Evolutionary conservation across 1,139 yeast genomes (phyloP).

Genomic region (Pichia cactophila): DNA sequence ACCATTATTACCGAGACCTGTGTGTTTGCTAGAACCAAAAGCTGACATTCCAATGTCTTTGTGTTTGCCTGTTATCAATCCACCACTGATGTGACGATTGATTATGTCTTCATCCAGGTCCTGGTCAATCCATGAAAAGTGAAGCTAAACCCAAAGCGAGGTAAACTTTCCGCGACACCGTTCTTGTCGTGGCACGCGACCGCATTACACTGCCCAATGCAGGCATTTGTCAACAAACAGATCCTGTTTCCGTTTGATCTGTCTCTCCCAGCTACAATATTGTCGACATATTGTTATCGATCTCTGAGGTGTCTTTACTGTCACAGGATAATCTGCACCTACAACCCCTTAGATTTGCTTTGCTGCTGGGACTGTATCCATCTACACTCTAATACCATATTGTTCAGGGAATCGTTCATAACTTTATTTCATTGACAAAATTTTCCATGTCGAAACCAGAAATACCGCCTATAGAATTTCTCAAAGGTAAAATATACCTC

Average conservation of each 20-base stretch:
- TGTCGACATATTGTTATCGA: not conserved
- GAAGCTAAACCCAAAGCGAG: too few relatives aligned
- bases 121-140: too few relatives aligned
- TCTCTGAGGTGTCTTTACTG: not conserved
- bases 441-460: constrained; percentile 6
- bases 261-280: not conserved
- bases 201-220: constrained; percentile 2
- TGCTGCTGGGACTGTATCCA: not conserved
- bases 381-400: not conserved
- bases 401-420: too few relatives aligned
- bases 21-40: constrained; percentile 9
- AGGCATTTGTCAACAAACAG: constrained; percentile 7
- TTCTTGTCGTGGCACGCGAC: not conserved
- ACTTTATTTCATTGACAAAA: too few relatives aligned
- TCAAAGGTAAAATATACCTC: constrained; percentile 60
- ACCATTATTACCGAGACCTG: constrained; percentile 36
- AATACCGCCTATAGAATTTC: constrained; percentile 30
- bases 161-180: not conserved
- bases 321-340: not conserved
- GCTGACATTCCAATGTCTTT: constrained; percentile 4
- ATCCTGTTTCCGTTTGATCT: not conserved
- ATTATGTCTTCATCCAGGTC: too few relatives aligned
- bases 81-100: too few relatives aligned
- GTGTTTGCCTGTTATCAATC: not conserved
- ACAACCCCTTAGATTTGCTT: not conserved